Conservation (phyloP, 352 stramenopile genomes). For the Thalassiosira ordinaria region DNA sequence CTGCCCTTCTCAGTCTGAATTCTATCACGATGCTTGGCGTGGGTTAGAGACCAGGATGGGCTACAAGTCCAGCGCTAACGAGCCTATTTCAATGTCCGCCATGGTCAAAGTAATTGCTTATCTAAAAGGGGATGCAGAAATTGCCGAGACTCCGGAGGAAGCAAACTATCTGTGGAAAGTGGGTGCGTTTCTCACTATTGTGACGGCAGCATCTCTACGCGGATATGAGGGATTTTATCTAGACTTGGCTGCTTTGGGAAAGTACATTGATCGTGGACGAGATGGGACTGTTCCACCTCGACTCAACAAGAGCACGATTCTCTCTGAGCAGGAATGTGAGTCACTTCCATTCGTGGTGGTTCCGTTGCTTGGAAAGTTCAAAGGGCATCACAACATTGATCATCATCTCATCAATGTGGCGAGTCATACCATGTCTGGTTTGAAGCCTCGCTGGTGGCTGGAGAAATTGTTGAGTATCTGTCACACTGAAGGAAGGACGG, state of each 20-base stretch:
- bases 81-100: constrained; percentile 25
- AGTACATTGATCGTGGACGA: background rate
- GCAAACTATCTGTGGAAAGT: constrained; percentile 24
- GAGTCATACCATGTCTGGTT: background rate
- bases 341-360: constrained; percentile 15
- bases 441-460: constrained; percentile 8
- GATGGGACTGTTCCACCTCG: constrained; percentile 3
- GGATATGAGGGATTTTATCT: constrained; percentile 42
- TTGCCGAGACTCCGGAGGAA: background rate
- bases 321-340: constrained; percentile 12
- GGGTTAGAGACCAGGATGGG: constrained; percentile 58
- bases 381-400: background rate
- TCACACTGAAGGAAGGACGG: background rate
- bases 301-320: background rate
- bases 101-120: constrained; percentile 25
- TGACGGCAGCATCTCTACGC: constrained; percentile 25
- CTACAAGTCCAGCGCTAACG: constrained; percentile 26
- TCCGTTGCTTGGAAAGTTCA: constrained; percentile 26
- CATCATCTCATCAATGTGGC: constrained; percentile 17
- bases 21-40: constrained; percentile 32
- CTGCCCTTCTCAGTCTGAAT: constrained; percentile 46
- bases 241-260: constrained; percentile 15
- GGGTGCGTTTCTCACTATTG: constrained; percentile 23
- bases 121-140: constrained; percentile 22
- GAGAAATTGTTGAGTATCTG: constrained; percentile 8